Percentiles rank a stretch among this genome's conserved stretches.
phyloP scores from a whole-genome alignment of 2,329 filamentous ascomycete genomes.

The Arthrobotrys conoides region DNA sequence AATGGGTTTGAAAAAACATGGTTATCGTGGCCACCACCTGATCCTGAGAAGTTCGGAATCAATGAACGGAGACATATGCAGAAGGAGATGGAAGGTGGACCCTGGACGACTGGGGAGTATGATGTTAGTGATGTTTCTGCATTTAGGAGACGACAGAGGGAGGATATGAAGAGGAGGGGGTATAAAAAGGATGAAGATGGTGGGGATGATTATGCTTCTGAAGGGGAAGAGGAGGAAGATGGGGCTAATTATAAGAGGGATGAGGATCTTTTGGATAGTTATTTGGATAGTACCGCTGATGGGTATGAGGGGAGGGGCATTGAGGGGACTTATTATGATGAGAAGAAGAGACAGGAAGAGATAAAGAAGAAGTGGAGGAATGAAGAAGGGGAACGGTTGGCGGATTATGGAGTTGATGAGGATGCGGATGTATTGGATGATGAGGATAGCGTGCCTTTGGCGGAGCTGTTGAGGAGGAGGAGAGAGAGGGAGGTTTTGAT shows the following conservation, averaged over 20 bases:
- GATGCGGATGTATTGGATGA: slow-evolving; percentile 75
- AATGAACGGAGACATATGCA: slow-evolving; percentile 60
- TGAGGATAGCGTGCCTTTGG: slow-evolving; percentile 78
- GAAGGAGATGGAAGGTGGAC: slow-evolving; percentile 34
- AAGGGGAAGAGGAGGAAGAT: slow-evolving; percentile 15
- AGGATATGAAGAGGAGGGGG: slow-evolving; percentile 70
- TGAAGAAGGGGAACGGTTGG: slow-evolving; percentile 79
- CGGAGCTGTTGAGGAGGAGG: slow-evolving; percentile 75
- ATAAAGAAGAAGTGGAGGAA: slow-evolving; percentile 78
- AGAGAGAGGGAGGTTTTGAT: slow-evolving; percentile 63
- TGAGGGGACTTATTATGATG: slow-evolving; percentile 56
- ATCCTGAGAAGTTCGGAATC: slow-evolving; percentile 74
- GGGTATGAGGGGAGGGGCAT: slow-evolving; percentile 58
- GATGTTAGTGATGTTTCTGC: slow-evolving; percentile 68
- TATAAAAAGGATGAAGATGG: slow-evolving; percentile 32
- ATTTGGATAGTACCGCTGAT: slow-evolving; percentile 43
- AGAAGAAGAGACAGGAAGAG: slow-evolving; percentile 63
- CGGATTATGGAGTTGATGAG: slow-evolving; percentile 85
- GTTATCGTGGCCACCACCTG: slow-evolving; percentile 75
- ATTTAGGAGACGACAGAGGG: slow-evolving; percentile 71
- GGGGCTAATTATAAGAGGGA: slow-evolving; percentile 64
- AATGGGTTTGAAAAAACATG: slow-evolving; percentile 81
- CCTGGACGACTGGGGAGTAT: slow-evolving; percentile 54
- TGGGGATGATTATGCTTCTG: slow-evolving; percentile 53
- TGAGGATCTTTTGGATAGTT: slow-evolving; percentile 63